These are phyloP conservation scores for Ormosia semicastrata DNA, from an alignment of 306 rosid genomes.

Conservation along the genomic window DNA sequence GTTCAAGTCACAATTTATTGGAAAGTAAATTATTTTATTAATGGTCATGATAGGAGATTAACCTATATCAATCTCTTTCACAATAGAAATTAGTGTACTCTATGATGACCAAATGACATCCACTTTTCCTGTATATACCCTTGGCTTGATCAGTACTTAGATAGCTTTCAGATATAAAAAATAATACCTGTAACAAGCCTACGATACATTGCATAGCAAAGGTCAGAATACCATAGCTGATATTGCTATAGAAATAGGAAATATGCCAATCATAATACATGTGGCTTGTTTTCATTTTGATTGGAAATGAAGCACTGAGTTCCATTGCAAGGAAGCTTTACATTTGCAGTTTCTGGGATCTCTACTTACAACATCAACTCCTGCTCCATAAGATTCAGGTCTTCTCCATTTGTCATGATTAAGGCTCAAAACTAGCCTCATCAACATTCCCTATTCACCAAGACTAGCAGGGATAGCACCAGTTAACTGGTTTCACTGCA, in stretches of 20 bases:
- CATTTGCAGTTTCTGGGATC: slow-evolving; percentile 87
- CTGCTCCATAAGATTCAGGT: slow-evolving; percentile 66
- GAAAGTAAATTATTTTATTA: not conserved
- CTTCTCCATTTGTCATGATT: slow-evolving; percentile 43
- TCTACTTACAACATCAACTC: slow-evolving; percentile 37
- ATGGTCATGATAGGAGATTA: not conserved
- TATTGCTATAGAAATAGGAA: slow-evolving; percentile 46
- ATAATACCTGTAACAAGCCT: slow-evolving; percentile 24
- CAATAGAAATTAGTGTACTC: slow-evolving; percentile 82
- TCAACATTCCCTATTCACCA: slow-evolving; percentile 52
- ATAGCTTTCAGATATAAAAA: slow-evolving; percentile 49
- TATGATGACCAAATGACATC: slow-evolving; percentile 87
- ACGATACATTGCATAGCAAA: slow-evolving; percentile 46
- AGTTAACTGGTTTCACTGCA: slow-evolving; percentile 60
- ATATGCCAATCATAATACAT: slow-evolving; percentile 52
- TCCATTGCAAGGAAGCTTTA: slow-evolving; percentile 65
- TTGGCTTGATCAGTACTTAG: slow-evolving; percentile 61
- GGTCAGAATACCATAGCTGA: slow-evolving; percentile 53
- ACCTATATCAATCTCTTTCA: slow-evolving; percentile 89
- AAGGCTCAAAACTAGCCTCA: slow-evolving; percentile 73
- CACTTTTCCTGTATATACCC: slow-evolving; percentile 59
- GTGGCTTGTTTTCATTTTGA: slow-evolving; percentile 56
- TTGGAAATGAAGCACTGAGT: slow-evolving; percentile 43
- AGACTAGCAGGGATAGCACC: slow-evolving; percentile 89
- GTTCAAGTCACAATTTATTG: not conserved